Percentiles rank a stretch among this genome's conserved stretches.
Evolutionary conservation across 805 yeast genomes (phyloP).

Genomic region (Cyberlindnera mycetangii): DNA sequence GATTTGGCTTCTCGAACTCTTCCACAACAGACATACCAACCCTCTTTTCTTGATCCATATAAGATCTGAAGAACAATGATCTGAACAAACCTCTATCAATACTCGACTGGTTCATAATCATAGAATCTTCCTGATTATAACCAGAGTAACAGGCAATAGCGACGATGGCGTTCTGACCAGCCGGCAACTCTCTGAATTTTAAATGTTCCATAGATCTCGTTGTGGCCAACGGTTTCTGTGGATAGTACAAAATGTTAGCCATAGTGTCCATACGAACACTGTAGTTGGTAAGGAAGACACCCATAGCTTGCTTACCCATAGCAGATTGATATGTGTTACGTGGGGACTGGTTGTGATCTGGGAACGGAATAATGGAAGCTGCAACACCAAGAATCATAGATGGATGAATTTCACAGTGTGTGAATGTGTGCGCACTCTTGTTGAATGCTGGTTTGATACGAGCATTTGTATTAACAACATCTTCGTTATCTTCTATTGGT

Average conservation of each 20-base stretch:
- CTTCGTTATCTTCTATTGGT: constrained; percentile 45
- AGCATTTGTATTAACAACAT: constrained; percentile 49
- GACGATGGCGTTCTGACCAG: constrained; percentile 98
- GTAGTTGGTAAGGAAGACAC: constrained; percentile 93
- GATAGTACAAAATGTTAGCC: constrained; percentile 97
- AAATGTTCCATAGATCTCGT: constrained; percentile 97
- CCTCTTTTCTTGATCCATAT: constrained; percentile 98
- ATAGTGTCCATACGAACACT: constrained; percentile 98
- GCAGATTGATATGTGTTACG: constrained; percentile 99
- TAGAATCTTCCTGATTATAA: constrained; percentile 99
- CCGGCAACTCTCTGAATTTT: constrained; percentile 96
- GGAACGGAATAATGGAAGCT: constrained; percentile 98
- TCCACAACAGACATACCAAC: constrained; percentile 98
- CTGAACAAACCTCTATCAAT: constrained; percentile 96
- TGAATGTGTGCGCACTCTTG: constrained; percentile 76
- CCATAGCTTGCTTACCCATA: constrained; percentile 99
- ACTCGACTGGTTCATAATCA: constrained; percentile 98
- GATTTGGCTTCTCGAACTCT: constrained; percentile 94
- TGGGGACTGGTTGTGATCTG: constrained; percentile 99
- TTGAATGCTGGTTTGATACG: constrained; percentile 72
- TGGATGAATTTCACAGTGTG: constrained; percentile 99
- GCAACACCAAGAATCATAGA: constrained; percentile 98
- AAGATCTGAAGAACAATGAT: constrained; percentile 92
- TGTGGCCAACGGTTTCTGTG: constrained; percentile 97
- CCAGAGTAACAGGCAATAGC: constrained; percentile 98